Evolutionary conservation across 805 yeast species (phyloP), one percentile per base, ranked within the genome.

Genomic region (Spathaspora hagerdaliae): DNA sequence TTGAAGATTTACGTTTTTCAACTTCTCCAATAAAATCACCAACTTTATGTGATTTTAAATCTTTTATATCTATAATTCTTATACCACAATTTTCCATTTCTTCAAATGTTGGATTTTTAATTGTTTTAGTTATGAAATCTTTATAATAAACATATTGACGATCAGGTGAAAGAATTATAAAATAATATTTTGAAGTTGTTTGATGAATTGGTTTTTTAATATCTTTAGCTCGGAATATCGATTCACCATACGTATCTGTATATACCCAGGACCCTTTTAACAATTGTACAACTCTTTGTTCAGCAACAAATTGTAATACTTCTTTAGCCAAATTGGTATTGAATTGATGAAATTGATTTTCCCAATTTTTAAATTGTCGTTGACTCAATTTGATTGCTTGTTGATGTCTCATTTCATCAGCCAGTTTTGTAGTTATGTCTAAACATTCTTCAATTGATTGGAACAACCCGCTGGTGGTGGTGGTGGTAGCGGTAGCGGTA

Each of bases 231-330:
- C 50, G 53, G 43, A 59, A 49, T 26, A 61, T 48, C 14, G 45
- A 47, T 42, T 69, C 73, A 1, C 74, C 75, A 46, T 68, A 89
- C 43, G 74, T 67, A 33, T 82, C 84, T 1, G 83, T 75, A 57
- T 73, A 84, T 11, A 85, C 91, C 96, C 96, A 88, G 2, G 86
- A 77, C 1, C 96, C 96, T 55, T 77, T 81, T 27, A 88, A 80
- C 41, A 88, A 64, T 57, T 81, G 83, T 46, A 85, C 63, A 39
- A 84, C 80, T 54, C 92, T 74, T 65, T 86, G 94, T 59, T 85
- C 90, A 46, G 78, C 77, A 12, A 87, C 89, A 59, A 85, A 86
- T 34, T 81, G 83, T 46, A 74, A 67, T 0, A 84, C 86, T 58
- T 88, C 89, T 11, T 64, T 58, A 9, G 73, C 59, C 46, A 85